A percentile compares a stretch with the other conserved stretches of the same genome.
phyloP scores from a whole-genome alignment of 139 green algal species.

The Chlorella sp. region DNA sequence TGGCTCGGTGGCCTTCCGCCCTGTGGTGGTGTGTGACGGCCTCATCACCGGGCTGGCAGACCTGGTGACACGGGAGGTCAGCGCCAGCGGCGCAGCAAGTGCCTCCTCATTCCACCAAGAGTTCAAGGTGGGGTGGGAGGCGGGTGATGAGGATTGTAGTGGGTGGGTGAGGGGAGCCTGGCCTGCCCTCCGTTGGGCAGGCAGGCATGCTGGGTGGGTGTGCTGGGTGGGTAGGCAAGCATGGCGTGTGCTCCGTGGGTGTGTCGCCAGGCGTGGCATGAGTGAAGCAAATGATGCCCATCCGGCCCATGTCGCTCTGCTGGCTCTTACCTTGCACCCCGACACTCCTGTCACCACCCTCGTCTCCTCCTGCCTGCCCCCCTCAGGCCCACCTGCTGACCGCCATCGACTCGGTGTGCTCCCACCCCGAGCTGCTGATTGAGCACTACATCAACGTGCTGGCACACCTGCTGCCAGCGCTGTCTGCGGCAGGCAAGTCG shows the following conservation, averaged over 20 bases:
- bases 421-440: slow-evolving; percentile 71
- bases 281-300: too few species aligned
- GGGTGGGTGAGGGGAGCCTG: not conserved
- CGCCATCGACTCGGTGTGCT: slow-evolving; percentile 76
- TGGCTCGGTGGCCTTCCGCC: slow-evolving; percentile 61
- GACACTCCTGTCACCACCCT: not conserved
- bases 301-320: too few species aligned
- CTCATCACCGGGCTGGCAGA: slow-evolving; percentile 64
- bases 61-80: slow-evolving; percentile 49
- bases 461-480: slow-evolving; percentile 71
- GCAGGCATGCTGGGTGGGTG: not conserved
- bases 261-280: too few species aligned
- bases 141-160: not conserved
- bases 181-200: not conserved
- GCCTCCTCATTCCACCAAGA: not conserved
- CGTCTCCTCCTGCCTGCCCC: not conserved
- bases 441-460: slow-evolving; percentile 60
- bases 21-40: slow-evolving; percentile 48
- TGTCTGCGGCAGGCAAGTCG: slow-evolving; percentile 62
- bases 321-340: too few species aligned
- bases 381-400: slow-evolving; percentile 59
- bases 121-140: slow-evolving; percentile 16
- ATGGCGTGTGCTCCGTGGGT: too few species aligned
- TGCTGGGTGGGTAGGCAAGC: not conserved
- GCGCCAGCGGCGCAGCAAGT: not conserved